Percentiles rank a stretch among this genome's conserved stretches.
phyloP scores from a whole-genome alignment of 129 eudicot species.

The Flaveria bidentis region DNA sequence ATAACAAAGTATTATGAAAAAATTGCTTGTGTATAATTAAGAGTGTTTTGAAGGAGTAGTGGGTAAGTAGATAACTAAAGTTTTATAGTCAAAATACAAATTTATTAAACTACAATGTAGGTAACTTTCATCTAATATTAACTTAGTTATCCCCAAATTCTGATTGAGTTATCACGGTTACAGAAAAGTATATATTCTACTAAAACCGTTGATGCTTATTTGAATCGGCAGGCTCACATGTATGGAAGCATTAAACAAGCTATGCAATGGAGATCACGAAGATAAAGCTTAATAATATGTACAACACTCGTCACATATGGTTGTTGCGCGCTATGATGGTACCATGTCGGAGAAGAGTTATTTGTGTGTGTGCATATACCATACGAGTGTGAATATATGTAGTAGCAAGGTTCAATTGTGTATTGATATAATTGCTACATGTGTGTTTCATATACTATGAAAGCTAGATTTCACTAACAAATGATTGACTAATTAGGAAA shows the following conservation, averaged over 20 bases:
- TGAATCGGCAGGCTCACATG: conserved; percentile 48
- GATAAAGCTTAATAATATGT: conserved; percentile 4
- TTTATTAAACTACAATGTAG: too few species aligned
- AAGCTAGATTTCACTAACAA: not conserved
- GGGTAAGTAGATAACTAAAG: too few species aligned
- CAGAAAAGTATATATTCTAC: not conserved
- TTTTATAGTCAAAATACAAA: too few species aligned
- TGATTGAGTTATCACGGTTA: not conserved
- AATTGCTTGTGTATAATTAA: too few species aligned
- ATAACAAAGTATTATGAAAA: too few species aligned
- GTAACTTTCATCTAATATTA: too few species aligned
- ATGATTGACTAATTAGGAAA: too few species aligned
- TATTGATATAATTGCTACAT: not conserved
- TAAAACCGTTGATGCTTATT: not conserved
- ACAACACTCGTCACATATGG: not conserved
- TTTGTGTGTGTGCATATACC: conserved; percentile 2
- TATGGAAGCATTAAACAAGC: conserved; percentile 58
- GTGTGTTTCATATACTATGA: conserved; percentile 16
- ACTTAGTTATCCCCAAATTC: not conserved
- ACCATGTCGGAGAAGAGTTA: not conserved
- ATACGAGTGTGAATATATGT: conserved; percentile 4
- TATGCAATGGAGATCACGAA: conserved; percentile 56
- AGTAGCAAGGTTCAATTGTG: not conserved
- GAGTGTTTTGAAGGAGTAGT: too few species aligned
- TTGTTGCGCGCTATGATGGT: not conserved